Conservation (phyloP, 371 early-diverging fungal genomes). For the Apophysomyces ossiformis region DNA sequence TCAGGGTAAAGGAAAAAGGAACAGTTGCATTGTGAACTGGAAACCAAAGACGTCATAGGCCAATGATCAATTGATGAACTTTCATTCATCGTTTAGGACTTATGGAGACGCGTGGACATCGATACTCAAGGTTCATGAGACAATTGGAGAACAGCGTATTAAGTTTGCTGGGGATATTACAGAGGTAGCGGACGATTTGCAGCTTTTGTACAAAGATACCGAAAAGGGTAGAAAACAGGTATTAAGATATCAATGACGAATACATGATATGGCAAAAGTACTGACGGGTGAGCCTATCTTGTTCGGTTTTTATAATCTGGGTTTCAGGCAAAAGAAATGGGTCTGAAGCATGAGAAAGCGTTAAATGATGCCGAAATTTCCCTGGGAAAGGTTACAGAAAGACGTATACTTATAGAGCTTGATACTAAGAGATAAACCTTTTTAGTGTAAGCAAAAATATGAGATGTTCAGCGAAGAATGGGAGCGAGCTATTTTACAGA, state of each 20-base stretch:
- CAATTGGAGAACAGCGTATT: slow-evolving; percentile 67
- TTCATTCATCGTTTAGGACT: slow-evolving; percentile 30
- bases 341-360: slow-evolving; percentile 64
- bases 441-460: slow-evolving; percentile 68
- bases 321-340: slow-evolving; percentile 70
- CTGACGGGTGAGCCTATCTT: not conserved
- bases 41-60: too few species aligned
- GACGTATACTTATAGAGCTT: too few species aligned
- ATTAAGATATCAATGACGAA: not conserved
- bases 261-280: not conserved
- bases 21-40: not conserved
- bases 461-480: slow-evolving; percentile 74
- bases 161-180: slow-evolving; percentile 63
- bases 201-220: slow-evolving; percentile 72
- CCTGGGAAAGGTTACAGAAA: slow-evolving; percentile 68
- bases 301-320: not conserved
- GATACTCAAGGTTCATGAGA: slow-evolving; percentile 71
- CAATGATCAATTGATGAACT: too few species aligned
- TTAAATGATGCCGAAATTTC: slow-evolving; percentile 67
- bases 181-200: slow-evolving; percentile 73
- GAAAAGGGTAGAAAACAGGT: slow-evolving; percentile 80
- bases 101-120: slow-evolving; percentile 61
- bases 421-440: not conserved
- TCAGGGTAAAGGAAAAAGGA: slow-evolving; percentile 33
- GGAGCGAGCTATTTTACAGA: slow-evolving; percentile 72